Evolutionary conservation across 768 basidiomycete genomes (phyloP), one percentile per base, ranked within the genome.

Genomic region (Exsudoporus frostii): DNA sequence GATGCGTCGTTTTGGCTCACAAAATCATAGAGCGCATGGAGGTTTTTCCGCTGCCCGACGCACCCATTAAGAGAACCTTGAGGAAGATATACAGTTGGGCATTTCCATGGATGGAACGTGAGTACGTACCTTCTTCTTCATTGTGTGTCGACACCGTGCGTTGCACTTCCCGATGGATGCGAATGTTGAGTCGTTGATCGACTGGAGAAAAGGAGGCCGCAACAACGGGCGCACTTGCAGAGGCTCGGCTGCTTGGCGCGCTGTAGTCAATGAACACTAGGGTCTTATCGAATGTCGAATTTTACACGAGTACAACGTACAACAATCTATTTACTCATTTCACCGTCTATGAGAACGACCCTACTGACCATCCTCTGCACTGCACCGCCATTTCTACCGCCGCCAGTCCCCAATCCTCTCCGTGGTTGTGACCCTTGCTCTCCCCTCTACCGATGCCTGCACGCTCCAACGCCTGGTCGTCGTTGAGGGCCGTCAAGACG

Each of bases 11-110:
- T 19, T 33, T 13, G 45, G 75, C 91, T 75, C 74, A 95, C 93
- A 99, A 99, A 67, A 99, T 98, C 71, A 99, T 88, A 25, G 94
- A 95, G 49, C 97, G 84, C 97, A 99, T 99, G 6, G 96, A 98
- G 11, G 96, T 98, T 78, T 92, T 92, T 51, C 90, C 90, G 65
- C 90, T 92, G 58, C 91, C 92, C 20, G 90, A 92, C 64, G 94
- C 93, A 60, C 97, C 97, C 97, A 99, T 99, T 56, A 98, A 79
- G 62, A 99, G 84, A 42, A 98, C 93, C 95, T 98, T 48, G 42
- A 43, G 14, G 27, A 24, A 13, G 14, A 15, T 8, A 33, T 44
- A 36, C 7, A 9, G 24, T 48, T 41, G 42, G 46, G 6, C 25
- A 17, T 41, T 30, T 53, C 8, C 22, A 17, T 17, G 29, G 5